phyloP scores from a whole-genome alignment of 2,329 filamentous ascomycete species.

The Penicillium rolfsii region DNA sequence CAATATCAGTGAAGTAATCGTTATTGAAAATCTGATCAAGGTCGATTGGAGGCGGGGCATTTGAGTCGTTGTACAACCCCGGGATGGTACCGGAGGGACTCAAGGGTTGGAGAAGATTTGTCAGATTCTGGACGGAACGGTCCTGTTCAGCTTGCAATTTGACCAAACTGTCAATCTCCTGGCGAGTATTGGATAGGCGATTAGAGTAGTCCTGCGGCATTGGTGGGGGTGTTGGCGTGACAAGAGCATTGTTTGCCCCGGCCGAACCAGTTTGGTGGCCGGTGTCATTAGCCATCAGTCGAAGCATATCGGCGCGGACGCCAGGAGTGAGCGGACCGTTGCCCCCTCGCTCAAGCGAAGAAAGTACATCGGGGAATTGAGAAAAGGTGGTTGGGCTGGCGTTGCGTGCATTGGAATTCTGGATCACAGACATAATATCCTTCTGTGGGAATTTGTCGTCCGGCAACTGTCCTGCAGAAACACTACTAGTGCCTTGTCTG shows the following conservation, averaged over 20 bases:
- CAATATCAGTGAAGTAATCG: conserved; percentile 57
- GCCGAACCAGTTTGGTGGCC: conserved; percentile 45
- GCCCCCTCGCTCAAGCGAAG: conserved; percentile 49
- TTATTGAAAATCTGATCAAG: conserved; percentile 62
- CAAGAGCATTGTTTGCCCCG: conserved; percentile 59
- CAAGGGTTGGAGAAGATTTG: conserved; percentile 73
- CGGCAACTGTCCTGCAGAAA: conserved; percentile 25
- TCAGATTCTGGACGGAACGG: conserved; percentile 73
- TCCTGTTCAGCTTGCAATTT: conserved; percentile 79
- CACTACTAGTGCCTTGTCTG: conserved; percentile 26
- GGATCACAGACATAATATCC: conserved; percentile 55
- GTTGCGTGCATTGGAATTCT: conserved; percentile 51
- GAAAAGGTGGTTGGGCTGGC: conserved; percentile 42
- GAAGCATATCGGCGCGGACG: conserved; percentile 53
- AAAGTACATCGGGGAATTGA: conserved; percentile 52
- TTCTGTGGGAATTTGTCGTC: conserved; percentile 39
- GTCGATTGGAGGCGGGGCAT: conserved; percentile 54
- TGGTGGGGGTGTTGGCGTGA: conserved; percentile 58
- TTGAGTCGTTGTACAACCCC: conserved; percentile 58
- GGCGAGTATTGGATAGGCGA: conserved; percentile 65
- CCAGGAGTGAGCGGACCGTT: conserved; percentile 49
- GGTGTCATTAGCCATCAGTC: conserved; percentile 52
- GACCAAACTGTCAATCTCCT: conserved; percentile 77
- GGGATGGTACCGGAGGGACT: conserved; percentile 80
- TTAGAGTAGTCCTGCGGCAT: conserved; percentile 55